Base-by-base conservation (phyloP, 495 filamentous ascomycete genomes). In the Cetradonia linearis region DNA sequence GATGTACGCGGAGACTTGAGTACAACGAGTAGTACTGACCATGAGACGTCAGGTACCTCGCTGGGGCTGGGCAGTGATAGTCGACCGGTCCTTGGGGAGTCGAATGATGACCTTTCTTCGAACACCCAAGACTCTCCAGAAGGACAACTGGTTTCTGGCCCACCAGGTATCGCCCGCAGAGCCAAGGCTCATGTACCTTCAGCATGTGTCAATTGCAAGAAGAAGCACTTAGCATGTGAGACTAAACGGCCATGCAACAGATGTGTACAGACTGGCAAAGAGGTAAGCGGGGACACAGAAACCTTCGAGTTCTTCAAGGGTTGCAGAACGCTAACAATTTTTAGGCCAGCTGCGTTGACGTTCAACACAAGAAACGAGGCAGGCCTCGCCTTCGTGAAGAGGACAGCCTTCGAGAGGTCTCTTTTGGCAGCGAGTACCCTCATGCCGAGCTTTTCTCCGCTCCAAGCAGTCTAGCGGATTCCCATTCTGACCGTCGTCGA, bases 191-290 rank as follows among this genome's bases (percentile, higher is more conserved):
- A 98, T 75, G 93, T 98, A 52, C 89, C 92, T 38, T 96, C 91
- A 37, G 93, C 93, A 20, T 98, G 93, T 70, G 87, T 96, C 59
- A 94, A 96, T 68, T 98, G 93, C 76, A 96, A 96, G 71, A 90
- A 86, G 72, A 95, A 94, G 61, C 93, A 98, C 80, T 76, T 98
- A 62, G 84, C 83, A 37, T 89, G 86, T 69, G 86, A 88, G 67
- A 78, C 83, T 54, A 82, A 79, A 55, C 73, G 83, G 37, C 83
- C 83, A 38, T 86, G 83, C 70, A 73, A 76, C 64, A 71, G 83
- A 69, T 86, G 83, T 71, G 77, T 84, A 25, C 70, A 80, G 46
- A 76, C 82, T 55, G 81, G 81, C 10, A 86, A 86, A 70, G 79
- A 83, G 73, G 86, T 85, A 74, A 75, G 80, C 58, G 36, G 63